phyloP scores from a whole-genome alignment of 1,284 basidiomycete species.

The Cryptococcus floricola region DNA sequence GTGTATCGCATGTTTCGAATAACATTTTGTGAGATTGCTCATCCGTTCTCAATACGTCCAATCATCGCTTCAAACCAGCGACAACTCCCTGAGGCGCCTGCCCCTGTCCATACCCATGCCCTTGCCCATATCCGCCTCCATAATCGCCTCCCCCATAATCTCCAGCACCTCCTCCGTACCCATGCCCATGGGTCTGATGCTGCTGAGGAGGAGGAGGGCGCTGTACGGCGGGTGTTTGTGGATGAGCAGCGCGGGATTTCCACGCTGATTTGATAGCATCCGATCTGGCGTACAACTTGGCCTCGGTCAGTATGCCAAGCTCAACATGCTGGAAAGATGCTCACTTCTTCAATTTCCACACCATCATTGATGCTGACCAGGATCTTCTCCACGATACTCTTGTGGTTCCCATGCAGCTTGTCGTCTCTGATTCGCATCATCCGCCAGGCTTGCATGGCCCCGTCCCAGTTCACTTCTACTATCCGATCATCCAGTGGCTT shows the following conservation, averaged over 20 bases:
- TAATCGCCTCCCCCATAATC: constrained; percentile 4
- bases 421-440: constrained; percentile 90
- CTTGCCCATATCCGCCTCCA: background rate
- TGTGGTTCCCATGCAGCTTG: constrained; percentile 84
- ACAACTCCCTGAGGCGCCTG: constrained; percentile 20
- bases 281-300: constrained; percentile 31
- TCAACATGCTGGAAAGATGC: constrained; percentile 24
- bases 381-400: constrained; percentile 74
- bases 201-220: constrained; percentile 7
- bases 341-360: constrained; percentile 75
- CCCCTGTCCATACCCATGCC: background rate
- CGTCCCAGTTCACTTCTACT: constrained; percentile 90
- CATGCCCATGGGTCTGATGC: constrained; percentile 11
- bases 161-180: constrained; percentile 5
- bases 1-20: no score
- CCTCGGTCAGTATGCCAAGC: background rate
- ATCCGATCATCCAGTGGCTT: constrained; percentile 91
- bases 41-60: background rate
- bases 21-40: no score
- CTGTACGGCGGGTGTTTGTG: background rate
- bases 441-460: constrained; percentile 63
- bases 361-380: constrained; percentile 84
- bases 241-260: constrained; percentile 23
- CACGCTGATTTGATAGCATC: constrained; percentile 41
- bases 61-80: constrained; percentile 30